These are phyloP conservation scores for Xylaria palmicola DNA, from an alignment of 495 filamentous ascomycete species.

Conservation along the genomic window DNA sequence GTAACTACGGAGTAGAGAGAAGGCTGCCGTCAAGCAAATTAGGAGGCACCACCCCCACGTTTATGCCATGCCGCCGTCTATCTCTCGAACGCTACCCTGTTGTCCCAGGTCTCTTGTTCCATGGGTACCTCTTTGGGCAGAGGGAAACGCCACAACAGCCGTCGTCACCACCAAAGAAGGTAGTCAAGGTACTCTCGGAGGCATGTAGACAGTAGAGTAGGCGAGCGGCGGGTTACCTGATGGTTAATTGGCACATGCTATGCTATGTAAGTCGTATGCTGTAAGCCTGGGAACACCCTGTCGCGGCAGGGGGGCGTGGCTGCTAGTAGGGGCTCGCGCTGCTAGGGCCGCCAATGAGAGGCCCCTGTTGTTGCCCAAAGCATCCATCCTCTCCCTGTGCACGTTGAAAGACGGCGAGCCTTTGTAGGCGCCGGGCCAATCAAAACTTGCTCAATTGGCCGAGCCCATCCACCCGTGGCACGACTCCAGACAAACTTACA, in stretches of 20 bases:
- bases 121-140: neutral
- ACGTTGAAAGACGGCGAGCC: slow-evolving; percentile 25
- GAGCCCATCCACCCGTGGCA: slow-evolving; percentile 40
- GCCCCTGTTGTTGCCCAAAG: slow-evolving; percentile 14
- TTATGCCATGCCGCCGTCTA: neutral
- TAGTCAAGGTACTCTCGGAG: too few relatives aligned
- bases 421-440: slow-evolving; percentile 40
- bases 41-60: slow-evolving; percentile 8
- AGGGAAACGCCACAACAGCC: neutral
- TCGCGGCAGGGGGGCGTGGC: neutral
- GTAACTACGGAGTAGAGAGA: slow-evolving; percentile 1
- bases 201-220: neutral
- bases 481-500: slow-evolving; percentile 31
- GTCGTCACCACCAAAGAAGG: neutral
- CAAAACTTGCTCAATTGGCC: slow-evolving; percentile 51
- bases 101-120: neutral
- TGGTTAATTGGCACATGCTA: neutral
- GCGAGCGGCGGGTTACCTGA: neutral
- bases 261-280: neutral
- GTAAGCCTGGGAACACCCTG: neutral
- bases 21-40: slow-evolving; percentile 1
- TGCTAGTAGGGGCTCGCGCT: slow-evolving; percentile 2
- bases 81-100: neutral
- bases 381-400: slow-evolving; percentile 8
- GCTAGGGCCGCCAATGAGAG: slow-evolving; percentile 21